phyloP scores from a whole-genome alignment of 2,329 filamentous ascomycete species.

The Pseudodiploospora longispora region DNA sequence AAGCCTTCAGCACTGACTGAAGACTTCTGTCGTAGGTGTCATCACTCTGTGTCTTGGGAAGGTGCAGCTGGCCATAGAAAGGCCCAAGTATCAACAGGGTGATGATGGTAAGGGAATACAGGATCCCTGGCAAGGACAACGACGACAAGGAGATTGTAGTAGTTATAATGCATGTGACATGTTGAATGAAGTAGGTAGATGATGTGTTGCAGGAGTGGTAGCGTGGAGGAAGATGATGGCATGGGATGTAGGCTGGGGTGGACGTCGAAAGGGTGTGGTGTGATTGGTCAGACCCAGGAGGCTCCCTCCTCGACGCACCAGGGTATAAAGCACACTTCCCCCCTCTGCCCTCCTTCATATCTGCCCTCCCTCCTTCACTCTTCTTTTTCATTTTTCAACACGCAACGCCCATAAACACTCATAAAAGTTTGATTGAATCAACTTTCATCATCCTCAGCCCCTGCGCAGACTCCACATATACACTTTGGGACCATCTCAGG shows the following conservation, averaged over 20 bases:
- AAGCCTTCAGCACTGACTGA: neutral
- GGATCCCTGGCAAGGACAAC: neutral
- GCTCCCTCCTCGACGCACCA: constrained; percentile 1
- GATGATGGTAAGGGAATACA: neutral
- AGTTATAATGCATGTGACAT: neutral
- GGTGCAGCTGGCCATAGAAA: neutral
- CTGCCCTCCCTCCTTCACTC: constrained; percentile 5
- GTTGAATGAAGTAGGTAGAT: neutral
- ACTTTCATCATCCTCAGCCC: neutral
- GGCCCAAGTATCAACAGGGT: neutral
- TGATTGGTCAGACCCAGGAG: neutral
- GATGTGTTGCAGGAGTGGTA: neutral
- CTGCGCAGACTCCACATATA: neutral
- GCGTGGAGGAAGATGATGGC: neutral
- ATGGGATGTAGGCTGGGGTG: neutral
- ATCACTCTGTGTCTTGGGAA: neutral
- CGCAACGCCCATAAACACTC: neutral
- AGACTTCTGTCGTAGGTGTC: neutral
- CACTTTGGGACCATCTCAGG: neutral
- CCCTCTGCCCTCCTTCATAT: constrained; percentile 4
- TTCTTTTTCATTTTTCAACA: neutral
- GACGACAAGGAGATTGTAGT: neutral
- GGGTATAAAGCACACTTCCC: constrained; percentile 7
- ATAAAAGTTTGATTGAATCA: neutral
- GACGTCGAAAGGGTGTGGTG: neutral